Evolutionary conservation across 192 early-diverging fungal species (phyloP), one percentile per base, ranked within the genome.

Genomic region (Backusella sp.): DNA sequence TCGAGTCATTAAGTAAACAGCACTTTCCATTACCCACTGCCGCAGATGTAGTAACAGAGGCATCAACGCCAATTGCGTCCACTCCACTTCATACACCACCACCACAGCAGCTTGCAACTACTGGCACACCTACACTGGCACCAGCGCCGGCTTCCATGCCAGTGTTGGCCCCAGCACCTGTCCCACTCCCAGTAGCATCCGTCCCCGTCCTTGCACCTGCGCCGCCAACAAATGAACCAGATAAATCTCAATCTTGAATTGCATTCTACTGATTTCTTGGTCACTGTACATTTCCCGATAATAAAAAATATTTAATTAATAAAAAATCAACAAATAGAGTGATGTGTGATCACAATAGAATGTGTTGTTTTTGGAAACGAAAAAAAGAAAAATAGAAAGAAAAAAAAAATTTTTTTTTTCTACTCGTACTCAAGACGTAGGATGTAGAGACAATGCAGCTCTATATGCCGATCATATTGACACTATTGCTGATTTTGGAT

Each of bases 1-100:
- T 79, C 26, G 74, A 79, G 26, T 30, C 19, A 35, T 26, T 74
- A 11, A 21, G 14, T 19, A 36, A 41, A 42, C 73, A 74, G 0
- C 73, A 30, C 34, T 56, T 73, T 12, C 49, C 53, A 65, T 37
- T 56, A 23, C 56, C 52, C 4, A 26, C 56, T 28, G 56, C 56
- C 30, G 3, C 56, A 14, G 56, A 23, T 62, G 56, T 28, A 21
- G 23, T 3, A 62, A 28, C 56, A 62, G 56, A 62, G 9, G 23
- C 26, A 12, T 26, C 53, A 59, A 8, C n/a, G 3, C 53, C 53
- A 21, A 7, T 21, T 6, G 6, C 52, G 23, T 21, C 52, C 23
- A 8, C 52, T 28, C 0, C 56, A 59, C 21, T 26, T 26, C 23
- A 23, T 59, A 23, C 56, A 12, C 7, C 23, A 49, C 46, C 46